These are phyloP conservation scores for Suillus subalutaceus DNA, from an alignment of 768 basidiomycete species.

Conservation along the genomic window DNA sequence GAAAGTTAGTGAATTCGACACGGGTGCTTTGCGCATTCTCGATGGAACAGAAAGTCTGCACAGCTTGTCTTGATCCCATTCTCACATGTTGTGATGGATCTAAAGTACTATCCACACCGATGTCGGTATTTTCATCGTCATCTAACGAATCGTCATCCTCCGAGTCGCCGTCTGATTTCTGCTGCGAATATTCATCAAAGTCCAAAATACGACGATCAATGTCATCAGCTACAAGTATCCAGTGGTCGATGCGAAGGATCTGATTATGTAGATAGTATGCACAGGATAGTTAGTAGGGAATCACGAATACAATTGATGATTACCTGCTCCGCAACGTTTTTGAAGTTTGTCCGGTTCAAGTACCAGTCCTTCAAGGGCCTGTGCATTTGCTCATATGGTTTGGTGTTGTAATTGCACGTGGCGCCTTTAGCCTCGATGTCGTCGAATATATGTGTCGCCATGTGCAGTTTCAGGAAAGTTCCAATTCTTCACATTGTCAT, in stretches of 20 bases:
- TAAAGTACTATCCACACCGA: not conserved
- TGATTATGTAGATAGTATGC: not conserved
- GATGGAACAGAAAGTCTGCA: not conserved
- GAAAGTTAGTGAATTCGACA: conserved; percentile 6
- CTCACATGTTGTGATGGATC: not conserved
- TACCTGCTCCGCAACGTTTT: conserved; percentile 21
- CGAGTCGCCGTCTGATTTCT: no score
- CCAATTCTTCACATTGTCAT: conserved; percentile 25
- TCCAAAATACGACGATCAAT: no score
- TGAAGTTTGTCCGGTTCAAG: conserved; percentile 22
- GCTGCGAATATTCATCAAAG: no score
- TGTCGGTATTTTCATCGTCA: no score
- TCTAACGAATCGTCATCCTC: no score
- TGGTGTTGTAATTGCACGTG: conserved; percentile 33
- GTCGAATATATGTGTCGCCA: no score
- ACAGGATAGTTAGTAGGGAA: no score
- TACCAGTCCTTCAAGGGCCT: conserved; percentile 30
- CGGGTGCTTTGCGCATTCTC: conserved; percentile 1
- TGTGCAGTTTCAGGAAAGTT: conserved; percentile 38
- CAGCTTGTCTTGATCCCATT: not conserved
- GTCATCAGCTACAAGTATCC: no score
- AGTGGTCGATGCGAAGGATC: not conserved
- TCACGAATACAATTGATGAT: no score
- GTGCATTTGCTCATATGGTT: conserved; percentile 35
- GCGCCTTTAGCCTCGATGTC: conserved; percentile 28